Base-by-base conservation (phyloP, 2,329 filamentous ascomycete genomes). In the Phaeosphaeria sp. region DNA sequence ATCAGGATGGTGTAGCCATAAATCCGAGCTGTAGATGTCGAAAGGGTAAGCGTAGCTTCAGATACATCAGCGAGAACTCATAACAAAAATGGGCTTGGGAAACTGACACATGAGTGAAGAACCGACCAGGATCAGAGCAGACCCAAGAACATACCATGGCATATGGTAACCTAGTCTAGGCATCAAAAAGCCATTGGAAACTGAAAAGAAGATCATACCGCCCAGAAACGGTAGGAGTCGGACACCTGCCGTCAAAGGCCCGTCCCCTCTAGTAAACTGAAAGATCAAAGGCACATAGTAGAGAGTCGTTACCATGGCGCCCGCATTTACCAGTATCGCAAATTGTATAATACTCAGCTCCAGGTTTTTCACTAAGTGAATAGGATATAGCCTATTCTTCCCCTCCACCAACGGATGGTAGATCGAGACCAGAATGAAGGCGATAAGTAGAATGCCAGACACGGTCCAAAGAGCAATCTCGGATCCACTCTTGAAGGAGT, bases 251-350 rank as follows among this genome's bases (percentile, higher is more conserved):
- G 63, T 36, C 6, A 74, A 18, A 2, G 70, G 42, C 1, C n/a
- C 20, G 24, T 73, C 69, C 7, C 59, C 59, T 5, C 59, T 48
- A 8, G 60, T 51, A 49, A 74, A 69, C 51, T 72, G 65, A 62
- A 74, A 75, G 49, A 58, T 69, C 9, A 73, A 52, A 1, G 73
- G 71, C 22, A 74, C 58, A 43, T 57, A 68, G 59, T 69, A 73
- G 47, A 72, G 45, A 2, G 61, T 11, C 2, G n/a, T 39, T 3
- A n/a, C n/a, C 15, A 39, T 39, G 15, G n/a, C 6, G 6, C 15
- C 36, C 15, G 15, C n/a, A 15, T 11, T 17, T 24, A 22, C 24
- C 3, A 15, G 27, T 4, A 15, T 49, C n/a, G 13, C 7, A 2
- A 5, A 18, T 5, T 2, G 30, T 8, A 22, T 5, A 5, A 49